Evolutionary conservation across 306 rosid species (phyloP), one percentile per base, ranked within the genome.

Genomic region (Dryas alaskensis): DNA sequence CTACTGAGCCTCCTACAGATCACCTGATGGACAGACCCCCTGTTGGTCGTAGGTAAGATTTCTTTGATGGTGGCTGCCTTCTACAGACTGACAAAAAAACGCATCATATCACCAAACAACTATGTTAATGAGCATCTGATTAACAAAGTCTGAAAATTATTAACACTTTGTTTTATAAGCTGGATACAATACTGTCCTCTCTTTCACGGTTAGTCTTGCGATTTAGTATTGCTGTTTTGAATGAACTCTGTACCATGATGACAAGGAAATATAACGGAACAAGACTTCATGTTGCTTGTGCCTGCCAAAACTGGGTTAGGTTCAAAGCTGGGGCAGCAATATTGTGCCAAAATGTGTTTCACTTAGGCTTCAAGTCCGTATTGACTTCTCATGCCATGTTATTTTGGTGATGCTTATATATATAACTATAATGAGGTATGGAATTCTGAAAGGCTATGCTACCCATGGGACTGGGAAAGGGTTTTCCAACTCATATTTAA

Each of bases 1-100:
- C 98, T 70, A 94, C 97, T 47, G 98, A 94, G 84, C 94, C 98
- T 42, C 98, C 98, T 75, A 94, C 97, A 8, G 80, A 94, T 89
- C 94, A 92, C 78, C 84, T 94, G 62, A 91, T 94, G 98, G 85
- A 85, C 74, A 85, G 92, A 75, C 40, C 48, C 17, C 98, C 98
- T 37, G 89, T 89, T 76, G 95, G 98, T 55, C 89, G 96, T 73
- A 89, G 88, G 98, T 93, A 72, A 46, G 74, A 12, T 8, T 52
- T 48, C 68, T 68, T 52, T 9, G 10, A 1, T 39, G 60, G 22
- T 61, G 62, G 3, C 13, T 40, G 10, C 62, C 10, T 51, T 52
- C 1, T 39, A 69, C 27, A 39, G 4, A 62, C 6, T 11, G 12
- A 60, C 8, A 40, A 16, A 65, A n/a, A 10, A 46, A 3, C 0